A percentile compares a stretch with the other conserved stretches of the same genome.
phyloP scores from a whole-genome alignment of 257 asterid species.

The Anisodus tanguticus region DNA sequence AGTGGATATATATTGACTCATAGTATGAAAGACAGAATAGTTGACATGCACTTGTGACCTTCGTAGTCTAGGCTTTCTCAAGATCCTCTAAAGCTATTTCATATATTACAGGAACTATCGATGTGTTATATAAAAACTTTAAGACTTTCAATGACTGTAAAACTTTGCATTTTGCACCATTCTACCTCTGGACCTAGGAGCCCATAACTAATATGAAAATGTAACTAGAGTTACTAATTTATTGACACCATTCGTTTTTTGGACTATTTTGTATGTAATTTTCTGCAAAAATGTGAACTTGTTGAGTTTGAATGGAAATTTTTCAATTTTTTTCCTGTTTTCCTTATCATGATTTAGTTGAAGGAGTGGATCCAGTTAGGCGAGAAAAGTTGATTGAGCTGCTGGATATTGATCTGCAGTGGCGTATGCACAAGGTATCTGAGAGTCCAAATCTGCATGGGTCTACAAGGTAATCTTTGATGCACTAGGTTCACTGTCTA shows the following conservation, averaged over 20 bases:
- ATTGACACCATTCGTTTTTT: neutral
- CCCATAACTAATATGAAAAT: neutral
- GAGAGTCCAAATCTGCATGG: slow-evolving; percentile 99
- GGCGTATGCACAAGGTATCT: slow-evolving; percentile 99
- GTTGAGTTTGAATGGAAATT: slow-evolving; percentile 28
- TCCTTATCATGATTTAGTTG: slow-evolving; percentile 60
- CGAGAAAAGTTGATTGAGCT: slow-evolving; percentile 84
- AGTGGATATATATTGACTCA: neutral
- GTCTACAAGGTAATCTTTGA: slow-evolving; percentile 69
- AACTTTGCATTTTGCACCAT: slow-evolving; percentile 8
- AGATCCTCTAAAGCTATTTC: slow-evolving; percentile 1
- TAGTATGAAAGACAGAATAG: neutral
- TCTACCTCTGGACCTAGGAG: slow-evolving; percentile 6
- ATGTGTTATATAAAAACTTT: neutral
- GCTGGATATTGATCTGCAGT: slow-evolving; percentile 79
- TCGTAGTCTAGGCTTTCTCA: neutral
- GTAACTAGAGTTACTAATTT: neutral
- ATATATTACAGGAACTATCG: neutral
- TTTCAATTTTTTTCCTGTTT: slow-evolving; percentile 26
- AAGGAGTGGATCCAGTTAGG: slow-evolving; percentile 89
- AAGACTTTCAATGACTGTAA: no score
- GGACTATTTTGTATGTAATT: neutral
- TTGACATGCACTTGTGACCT: neutral
- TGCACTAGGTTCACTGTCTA: neutral
- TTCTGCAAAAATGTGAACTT: neutral